Conservation (phyloP, 1,284 basidiomycete species). For the Puccinia horiana region DNA sequence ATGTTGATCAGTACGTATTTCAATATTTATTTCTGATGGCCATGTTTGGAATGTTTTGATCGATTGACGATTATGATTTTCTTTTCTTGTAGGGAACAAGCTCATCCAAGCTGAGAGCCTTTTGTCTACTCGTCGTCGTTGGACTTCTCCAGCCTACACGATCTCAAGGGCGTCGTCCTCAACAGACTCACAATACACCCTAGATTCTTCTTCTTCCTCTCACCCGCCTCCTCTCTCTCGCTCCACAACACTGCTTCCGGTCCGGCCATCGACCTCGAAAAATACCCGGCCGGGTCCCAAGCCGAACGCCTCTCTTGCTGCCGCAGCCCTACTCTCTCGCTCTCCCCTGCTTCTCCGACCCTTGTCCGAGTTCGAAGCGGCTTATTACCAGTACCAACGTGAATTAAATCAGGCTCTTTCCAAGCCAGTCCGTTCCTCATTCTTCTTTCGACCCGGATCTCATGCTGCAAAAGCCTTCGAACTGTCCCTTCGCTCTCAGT, state of each 20-base stretch:
- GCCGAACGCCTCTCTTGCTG: background rate
- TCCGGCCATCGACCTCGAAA: conserved; percentile 6
- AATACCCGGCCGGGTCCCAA: background rate
- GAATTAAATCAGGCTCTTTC: conserved; percentile 2
- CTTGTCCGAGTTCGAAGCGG: background rate
- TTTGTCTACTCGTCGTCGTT: background rate
- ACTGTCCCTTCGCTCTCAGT: background rate
- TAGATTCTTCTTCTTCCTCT: conserved; percentile 5
- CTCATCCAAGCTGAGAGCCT: background rate
- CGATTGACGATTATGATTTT: no score
- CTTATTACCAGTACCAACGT: conserved; percentile 32
- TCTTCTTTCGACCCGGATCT: conserved; percentile 32
- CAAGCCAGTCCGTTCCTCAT: background rate
- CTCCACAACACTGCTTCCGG: background rate
- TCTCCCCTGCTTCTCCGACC: conserved; percentile 13
- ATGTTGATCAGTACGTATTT: no score
- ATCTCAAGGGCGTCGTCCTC: background rate
- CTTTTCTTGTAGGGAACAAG: background rate
- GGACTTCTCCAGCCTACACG: background rate
- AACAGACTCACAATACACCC: background rate
- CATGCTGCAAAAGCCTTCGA: conserved; percentile 34
- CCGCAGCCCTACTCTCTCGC: conserved; percentile 21
- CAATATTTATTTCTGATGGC: no score
- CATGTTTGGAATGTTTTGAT: no score
- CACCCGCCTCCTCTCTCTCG: background rate